These are phyloP conservation scores for Kalmusia sp. DNA, from an alignment of 2,329 filamentous ascomycete genomes.

Conservation along the genomic window DNA sequence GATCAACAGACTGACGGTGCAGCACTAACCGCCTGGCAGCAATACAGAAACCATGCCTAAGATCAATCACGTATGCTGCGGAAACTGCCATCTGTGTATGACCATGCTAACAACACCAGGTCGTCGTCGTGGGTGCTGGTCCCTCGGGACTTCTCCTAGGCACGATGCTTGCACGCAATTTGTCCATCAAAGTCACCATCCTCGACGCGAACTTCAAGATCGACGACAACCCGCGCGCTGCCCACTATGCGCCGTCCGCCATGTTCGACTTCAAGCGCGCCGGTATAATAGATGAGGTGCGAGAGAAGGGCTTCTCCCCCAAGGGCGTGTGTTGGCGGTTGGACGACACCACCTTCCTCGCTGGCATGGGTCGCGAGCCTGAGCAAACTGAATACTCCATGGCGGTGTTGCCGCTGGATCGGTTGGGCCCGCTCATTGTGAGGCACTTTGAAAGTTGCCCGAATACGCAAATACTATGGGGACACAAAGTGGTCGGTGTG, in stretches of 20 bases:
- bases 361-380: slow-evolving; percentile 38
- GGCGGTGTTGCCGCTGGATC: slow-evolving; percentile 41
- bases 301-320: slow-evolving; percentile 51
- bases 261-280: slow-evolving; percentile 66
- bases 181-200: slow-evolving; percentile 59
- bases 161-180: slow-evolving; percentile 60
- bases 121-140: slow-evolving; percentile 41
- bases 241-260: slow-evolving; percentile 66
- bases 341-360: slow-evolving; percentile 39
- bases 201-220: slow-evolving; percentile 63
- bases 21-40: slow-evolving; percentile 14
- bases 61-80: slow-evolving; percentile 35
- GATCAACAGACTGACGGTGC: slow-evolving; percentile 7
- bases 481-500: slow-evolving; percentile 38
- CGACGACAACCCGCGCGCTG: slow-evolving; percentile 67
- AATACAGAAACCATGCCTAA: slow-evolving; percentile 31
- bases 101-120: slow-evolving; percentile 22
- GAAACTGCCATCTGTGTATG: neutral
- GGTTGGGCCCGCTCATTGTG: slow-evolving; percentile 35
- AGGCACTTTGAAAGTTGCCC: slow-evolving; percentile 36
- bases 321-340: slow-evolving; percentile 55
- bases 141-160: slow-evolving; percentile 44
- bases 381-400: slow-evolving; percentile 36
- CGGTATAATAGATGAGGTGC: slow-evolving; percentile 63
- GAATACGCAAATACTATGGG: slow-evolving; percentile 38